Percentiles rank a stretch among this genome's conserved stretches.
Conservation (phyloP, 306 rosid species). For the Sechiopsis laciniata region DNA sequence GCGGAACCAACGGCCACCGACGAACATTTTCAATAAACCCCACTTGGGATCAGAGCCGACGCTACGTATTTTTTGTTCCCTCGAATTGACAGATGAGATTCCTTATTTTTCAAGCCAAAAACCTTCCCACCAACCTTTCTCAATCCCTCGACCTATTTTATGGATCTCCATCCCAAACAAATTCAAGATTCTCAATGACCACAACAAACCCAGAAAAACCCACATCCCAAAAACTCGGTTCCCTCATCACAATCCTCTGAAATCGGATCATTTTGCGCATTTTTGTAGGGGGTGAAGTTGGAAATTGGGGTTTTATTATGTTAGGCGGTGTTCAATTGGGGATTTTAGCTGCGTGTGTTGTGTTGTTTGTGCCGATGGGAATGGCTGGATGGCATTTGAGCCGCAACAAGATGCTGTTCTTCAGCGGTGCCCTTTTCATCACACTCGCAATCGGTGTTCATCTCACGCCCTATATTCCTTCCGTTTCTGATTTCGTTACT, state of each 20-base stretch:
- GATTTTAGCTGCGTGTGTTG: conserved; percentile 73
- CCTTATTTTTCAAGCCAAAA: conserved; percentile 15
- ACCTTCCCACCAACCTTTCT: conserved; percentile 15
- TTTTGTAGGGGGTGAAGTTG: conserved; percentile 8
- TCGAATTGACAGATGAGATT: not conserved
- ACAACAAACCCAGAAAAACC: conserved; percentile 11
- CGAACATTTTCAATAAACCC: not conserved
- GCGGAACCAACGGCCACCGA: conserved; percentile 4
- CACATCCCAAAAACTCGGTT: conserved; percentile 1
- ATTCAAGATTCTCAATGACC: conserved; percentile 3
- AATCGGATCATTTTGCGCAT: not conserved
- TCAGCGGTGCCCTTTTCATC: conserved; percentile 86
- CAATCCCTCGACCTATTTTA: conserved; percentile 1
- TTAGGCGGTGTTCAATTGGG: conserved; percentile 75
- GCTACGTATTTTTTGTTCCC: not conserved
- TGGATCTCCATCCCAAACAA: not conserved
- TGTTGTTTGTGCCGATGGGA: conserved; percentile 86
- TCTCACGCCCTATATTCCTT: conserved; percentile 79
- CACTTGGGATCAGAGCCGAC: not conserved
- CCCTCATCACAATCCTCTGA: not conserved
- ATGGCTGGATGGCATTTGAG: conserved; percentile 97
- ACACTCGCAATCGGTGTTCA: conserved; percentile 92
- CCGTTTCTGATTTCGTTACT: conserved; percentile 57
- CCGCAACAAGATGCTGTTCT: conserved; percentile 88
- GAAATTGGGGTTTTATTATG: conserved; percentile 35